phyloP scores from a whole-genome alignment of 1,284 basidiomycete species.

The Irpex sp. region DNA sequence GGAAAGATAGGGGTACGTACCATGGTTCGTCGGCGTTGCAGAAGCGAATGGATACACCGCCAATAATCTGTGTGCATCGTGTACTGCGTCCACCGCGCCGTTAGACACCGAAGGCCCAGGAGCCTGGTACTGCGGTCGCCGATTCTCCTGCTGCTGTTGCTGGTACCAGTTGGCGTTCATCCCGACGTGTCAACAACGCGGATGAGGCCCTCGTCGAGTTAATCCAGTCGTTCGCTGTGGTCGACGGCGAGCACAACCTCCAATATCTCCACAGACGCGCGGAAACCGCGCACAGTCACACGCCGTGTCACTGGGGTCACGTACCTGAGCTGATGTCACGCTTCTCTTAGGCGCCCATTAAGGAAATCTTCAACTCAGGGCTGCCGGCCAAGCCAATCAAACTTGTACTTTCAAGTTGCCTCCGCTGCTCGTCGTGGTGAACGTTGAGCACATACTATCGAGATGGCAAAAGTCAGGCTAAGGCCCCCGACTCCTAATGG shows the following conservation, averaged over 20 bases:
- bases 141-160: conserved; percentile 8
- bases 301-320: too few relatives aligned
- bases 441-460: not conserved
- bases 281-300: not conserved
- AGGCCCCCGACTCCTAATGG: not conserved
- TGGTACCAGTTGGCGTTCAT: conserved; percentile 10
- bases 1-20: conserved; percentile 31
- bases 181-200: not conserved
- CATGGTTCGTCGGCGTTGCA: conserved; percentile 64
- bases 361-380: too few relatives aligned
- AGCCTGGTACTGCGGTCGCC: not conserved
- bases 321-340: too few relatives aligned
- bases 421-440: not conserved
- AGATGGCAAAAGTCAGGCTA: conserved; percentile 6
- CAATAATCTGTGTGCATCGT: conserved; percentile 60
- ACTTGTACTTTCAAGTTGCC: not conserved
- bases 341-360: too few relatives aligned
- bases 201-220: not conserved
- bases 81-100: conserved; percentile 38
- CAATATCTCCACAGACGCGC: not conserved
- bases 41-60: conserved; percentile 67
- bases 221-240: not conserved
- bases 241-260: not conserved
- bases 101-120: conserved; percentile 1
- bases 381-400: not conserved